phyloP scores from a whole-genome alignment of 768 basidiomycete genomes.

The Mycena maculata region DNA sequence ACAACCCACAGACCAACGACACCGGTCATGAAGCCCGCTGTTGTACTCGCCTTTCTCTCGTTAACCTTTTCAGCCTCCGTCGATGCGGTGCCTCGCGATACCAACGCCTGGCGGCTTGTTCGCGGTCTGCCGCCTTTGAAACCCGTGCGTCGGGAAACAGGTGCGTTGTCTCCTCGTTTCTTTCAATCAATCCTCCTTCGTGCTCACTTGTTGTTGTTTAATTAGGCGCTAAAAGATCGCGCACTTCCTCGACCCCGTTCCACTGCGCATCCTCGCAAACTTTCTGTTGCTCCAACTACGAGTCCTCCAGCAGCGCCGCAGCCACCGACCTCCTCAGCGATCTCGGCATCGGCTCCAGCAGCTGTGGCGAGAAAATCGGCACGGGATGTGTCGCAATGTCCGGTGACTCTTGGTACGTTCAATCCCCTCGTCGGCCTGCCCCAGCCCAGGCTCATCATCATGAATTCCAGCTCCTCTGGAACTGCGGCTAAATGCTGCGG shows the following conservation, averaged over 20 bases:
- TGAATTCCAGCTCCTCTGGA: neutral
- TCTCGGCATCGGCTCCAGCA: constrained; percentile 4
- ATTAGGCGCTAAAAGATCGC: neutral
- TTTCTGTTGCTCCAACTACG: constrained; percentile 17
- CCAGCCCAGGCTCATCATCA: too few relatives aligned
- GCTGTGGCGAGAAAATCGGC: constrained; percentile 19
- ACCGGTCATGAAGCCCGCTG: too few relatives aligned
- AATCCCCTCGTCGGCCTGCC: neutral
- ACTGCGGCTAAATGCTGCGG: neutral
- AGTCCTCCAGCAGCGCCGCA: neutral
- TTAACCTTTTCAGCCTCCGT: neutral
- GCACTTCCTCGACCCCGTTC: neutral
- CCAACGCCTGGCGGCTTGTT: constrained; percentile 59
- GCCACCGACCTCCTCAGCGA: neutral
- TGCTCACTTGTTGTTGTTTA: neutral
- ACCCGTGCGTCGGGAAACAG: constrained; percentile 28
- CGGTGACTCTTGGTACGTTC: constrained; percentile 8
- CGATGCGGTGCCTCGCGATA: constrained; percentile 33
- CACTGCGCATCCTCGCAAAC: constrained; percentile 3
- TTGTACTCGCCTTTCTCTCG: too few relatives aligned
- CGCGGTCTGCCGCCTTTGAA: constrained; percentile 55
- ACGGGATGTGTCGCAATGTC: neutral
- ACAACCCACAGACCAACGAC: too few relatives aligned
- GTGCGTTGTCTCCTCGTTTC: too few relatives aligned
- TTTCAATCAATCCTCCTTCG: neutral